Evolutionary conservation across 1,284 basidiomycete genomes (phyloP).

Genomic region (Malassezia psittaci): DNA sequence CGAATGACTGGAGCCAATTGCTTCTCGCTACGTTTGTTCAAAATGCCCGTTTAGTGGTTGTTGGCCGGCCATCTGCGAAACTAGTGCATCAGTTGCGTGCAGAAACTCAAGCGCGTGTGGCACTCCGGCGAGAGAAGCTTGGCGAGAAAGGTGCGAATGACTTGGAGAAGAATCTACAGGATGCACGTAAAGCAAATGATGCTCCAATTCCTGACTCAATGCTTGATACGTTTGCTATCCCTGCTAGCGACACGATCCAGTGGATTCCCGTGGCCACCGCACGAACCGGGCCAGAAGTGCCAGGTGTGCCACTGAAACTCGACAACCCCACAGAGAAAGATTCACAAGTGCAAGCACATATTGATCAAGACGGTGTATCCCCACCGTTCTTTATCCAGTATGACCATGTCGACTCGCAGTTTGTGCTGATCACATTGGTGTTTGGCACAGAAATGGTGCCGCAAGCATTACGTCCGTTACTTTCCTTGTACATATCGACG

Average conservation of each 20-base stretch:
- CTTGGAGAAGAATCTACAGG: slow-evolving; percentile 62
- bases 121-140: slow-evolving; percentile 60
- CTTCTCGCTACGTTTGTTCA: slow-evolving; percentile 58
- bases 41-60: slow-evolving; percentile 51
- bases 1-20: slow-evolving; percentile 67
- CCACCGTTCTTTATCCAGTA: slow-evolving; percentile 87
- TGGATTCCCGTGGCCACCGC: slow-evolving; percentile 85
- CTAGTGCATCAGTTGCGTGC: slow-evolving; percentile 71
- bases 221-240: slow-evolving; percentile 2
- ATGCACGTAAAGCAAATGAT: slow-evolving; percentile 78
- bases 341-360: slow-evolving; percentile 54
- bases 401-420: slow-evolving; percentile 66
- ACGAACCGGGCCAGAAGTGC: slow-evolving; percentile 3
- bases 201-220: slow-evolving; percentile 62
- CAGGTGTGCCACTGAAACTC: slow-evolving; percentile 48
- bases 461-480: slow-evolving; percentile 52
- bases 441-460: slow-evolving; percentile 53
- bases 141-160: slow-evolving; percentile 71
- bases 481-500: slow-evolving; percentile 69
- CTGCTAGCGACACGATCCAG: slow-evolving; percentile 63
- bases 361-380: slow-evolving; percentile 60
- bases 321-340: not conserved
- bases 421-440: slow-evolving; percentile 62
- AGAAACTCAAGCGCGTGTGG: slow-evolving; percentile 69
- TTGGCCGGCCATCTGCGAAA: slow-evolving; percentile 78